Evolutionary conservation across 768 basidiomycete genomes (phyloP).

Genomic region (Solioccasus polychromus): DNA sequence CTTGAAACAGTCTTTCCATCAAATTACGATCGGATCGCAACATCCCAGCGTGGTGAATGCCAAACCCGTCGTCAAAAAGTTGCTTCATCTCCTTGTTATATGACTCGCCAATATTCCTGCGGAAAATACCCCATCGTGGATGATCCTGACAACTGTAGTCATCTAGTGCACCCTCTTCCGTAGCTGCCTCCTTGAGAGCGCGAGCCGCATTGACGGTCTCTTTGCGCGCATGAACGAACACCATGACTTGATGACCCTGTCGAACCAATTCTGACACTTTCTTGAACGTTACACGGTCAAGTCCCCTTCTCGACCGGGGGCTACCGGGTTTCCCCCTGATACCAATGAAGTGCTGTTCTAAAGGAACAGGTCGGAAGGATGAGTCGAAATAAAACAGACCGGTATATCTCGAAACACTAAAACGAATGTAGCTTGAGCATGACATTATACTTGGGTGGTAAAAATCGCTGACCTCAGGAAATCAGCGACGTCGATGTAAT

Average conservation of each 20-base stretch:
- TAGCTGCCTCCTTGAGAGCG: constrained; percentile 73
- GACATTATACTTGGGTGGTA: background rate
- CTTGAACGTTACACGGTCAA: constrained; percentile 85
- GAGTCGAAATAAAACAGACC: constrained; percentile 98
- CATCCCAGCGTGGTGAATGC: constrained; percentile 99
- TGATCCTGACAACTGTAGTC: constrained; percentile 83
- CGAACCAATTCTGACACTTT: constrained; percentile 86
- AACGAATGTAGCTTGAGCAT: constrained; percentile 5
- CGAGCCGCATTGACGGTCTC: constrained; percentile 94
- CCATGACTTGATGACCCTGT: constrained; percentile 98
- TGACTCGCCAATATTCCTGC: constrained; percentile 73
- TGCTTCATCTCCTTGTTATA: constrained; percentile 96
- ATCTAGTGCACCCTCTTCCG: constrained; percentile 65
- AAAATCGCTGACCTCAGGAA: constrained; percentile 69
- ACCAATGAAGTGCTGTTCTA: constrained; percentile 97
- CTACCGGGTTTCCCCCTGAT: constrained; percentile 86
- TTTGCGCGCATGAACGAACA: constrained; percentile 97
- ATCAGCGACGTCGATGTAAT: constrained; percentile 94
- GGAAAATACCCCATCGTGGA: constrained; percentile 72
- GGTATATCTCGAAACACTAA: constrained; percentile 77
- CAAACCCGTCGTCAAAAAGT: constrained; percentile 88
- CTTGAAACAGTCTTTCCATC: constrained; percentile 93
- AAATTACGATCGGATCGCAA: constrained; percentile 89
- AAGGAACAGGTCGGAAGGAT: constrained; percentile 92
- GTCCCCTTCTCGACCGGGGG: constrained; percentile 68